These are phyloP conservation scores for Craterostigma plantagineum DNA, from an alignment of 257 asterid species.

Conservation along the genomic window DNA sequence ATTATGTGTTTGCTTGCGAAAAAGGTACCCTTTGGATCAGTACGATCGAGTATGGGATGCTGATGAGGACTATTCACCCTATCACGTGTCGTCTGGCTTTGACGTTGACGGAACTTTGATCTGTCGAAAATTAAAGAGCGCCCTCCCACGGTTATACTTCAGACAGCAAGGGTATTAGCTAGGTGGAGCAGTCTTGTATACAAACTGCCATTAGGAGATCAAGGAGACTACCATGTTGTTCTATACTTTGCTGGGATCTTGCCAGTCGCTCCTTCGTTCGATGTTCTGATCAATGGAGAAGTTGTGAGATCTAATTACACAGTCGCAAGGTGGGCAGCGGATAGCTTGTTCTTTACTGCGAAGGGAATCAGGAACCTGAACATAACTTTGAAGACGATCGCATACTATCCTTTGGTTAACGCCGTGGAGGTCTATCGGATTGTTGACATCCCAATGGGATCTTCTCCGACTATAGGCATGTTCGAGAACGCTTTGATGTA, in stretches of 20 bases:
- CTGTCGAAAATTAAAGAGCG: conserved; percentile 43
- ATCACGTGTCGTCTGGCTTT: conserved; percentile 63
- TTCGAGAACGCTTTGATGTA: neutral
- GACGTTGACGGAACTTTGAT: conserved; percentile 37
- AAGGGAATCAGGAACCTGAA: conserved; percentile 44
- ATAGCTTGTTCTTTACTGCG: conserved; percentile 28
- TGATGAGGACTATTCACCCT: conserved; percentile 72
- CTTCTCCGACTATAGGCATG: conserved; percentile 84
- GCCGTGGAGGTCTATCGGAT: conserved; percentile 82
- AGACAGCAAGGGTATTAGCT: conserved; percentile 69
- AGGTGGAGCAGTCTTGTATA: conserved; percentile 57
- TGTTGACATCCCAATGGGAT: conserved; percentile 53
- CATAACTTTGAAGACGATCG: conserved; percentile 50
- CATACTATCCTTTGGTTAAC: conserved; percentile 57
- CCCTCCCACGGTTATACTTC: conserved; percentile 66
- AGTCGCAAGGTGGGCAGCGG: conserved; percentile 42
- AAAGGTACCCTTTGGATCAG: conserved; percentile 74
- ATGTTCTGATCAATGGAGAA: conserved; percentile 45
- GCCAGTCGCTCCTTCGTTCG: conserved; percentile 64
- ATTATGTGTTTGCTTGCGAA: too few species aligned
- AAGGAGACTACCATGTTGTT: conserved; percentile 61
- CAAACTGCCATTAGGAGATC: conserved; percentile 44
- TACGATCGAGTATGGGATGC: conserved; percentile 89
- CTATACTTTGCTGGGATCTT: conserved; percentile 87
- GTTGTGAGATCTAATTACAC: conserved; percentile 43